Percentiles rank a stretch among this genome's conserved stretches.
Conservation (phyloP, 345 rosid species). For the Eucalyptus melliodora region DNA sequence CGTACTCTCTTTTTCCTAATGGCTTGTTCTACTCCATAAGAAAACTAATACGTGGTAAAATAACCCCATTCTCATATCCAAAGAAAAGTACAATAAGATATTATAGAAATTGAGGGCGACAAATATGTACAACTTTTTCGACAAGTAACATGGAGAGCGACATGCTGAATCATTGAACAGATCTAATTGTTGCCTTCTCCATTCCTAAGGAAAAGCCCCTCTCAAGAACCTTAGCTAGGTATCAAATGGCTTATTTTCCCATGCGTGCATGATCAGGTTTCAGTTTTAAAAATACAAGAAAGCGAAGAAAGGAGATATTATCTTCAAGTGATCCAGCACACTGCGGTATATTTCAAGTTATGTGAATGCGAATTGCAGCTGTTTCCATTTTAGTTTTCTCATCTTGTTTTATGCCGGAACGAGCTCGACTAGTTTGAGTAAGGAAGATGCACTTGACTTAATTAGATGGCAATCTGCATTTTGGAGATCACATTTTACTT, state of each 20-base stretch:
- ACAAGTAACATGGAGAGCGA: too few species aligned
- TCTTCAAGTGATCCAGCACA: too few species aligned
- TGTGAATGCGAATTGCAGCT: too few species aligned
- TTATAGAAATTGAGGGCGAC: too few species aligned
- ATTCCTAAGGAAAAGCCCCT: background rate
- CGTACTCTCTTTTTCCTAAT: background rate
- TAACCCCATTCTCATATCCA: background rate
- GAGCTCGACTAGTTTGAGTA: too few species aligned
- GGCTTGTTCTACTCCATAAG: background rate
- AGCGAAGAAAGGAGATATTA: too few species aligned
- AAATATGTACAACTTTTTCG: too few species aligned
- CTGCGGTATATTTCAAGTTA: too few species aligned
- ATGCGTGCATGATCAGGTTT: background rate
- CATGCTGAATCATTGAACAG: background rate
- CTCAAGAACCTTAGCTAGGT: background rate
- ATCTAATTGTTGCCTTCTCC: background rate
- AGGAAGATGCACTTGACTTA: background rate
- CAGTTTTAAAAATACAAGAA: too few species aligned
- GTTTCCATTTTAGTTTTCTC: too few species aligned
- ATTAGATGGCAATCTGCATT: background rate
- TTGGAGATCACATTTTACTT: background rate
- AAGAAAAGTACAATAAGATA: background rate
- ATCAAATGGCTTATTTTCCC: background rate
- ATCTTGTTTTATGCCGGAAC: too few species aligned
- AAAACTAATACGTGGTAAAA: background rate